Evolutionary conservation across 2,329 filamentous ascomycete genomes (phyloP).

Genomic region (Bertia moriformis): DNA sequence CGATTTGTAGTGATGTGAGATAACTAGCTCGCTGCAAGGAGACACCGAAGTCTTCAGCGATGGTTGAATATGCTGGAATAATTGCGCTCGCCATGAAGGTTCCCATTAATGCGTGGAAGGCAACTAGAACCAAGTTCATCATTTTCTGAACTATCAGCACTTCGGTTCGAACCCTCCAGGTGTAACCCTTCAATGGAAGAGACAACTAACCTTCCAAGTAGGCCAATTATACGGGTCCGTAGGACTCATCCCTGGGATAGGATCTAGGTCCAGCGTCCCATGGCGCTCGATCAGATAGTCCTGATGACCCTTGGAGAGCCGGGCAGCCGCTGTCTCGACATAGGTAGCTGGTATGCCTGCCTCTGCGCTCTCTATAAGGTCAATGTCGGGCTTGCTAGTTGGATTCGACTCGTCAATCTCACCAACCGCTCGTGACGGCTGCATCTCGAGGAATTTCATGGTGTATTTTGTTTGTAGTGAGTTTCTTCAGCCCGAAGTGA

Average conservation of each 20-base stretch:
- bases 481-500: too few species aligned
- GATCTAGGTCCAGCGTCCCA: slow-evolving; percentile 1
- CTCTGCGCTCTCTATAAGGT: background rate
- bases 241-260: background rate
- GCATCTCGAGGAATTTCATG: too few species aligned
- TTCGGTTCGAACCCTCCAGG: too few species aligned
- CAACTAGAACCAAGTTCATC: background rate
- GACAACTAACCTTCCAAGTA: background rate
- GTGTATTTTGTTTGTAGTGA: too few species aligned
- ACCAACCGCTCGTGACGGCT: background rate
- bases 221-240: slow-evolving; percentile 1
- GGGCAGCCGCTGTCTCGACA: background rate
- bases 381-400: background rate
- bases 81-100: background rate
- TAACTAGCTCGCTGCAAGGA: slow-evolving; percentile 33
- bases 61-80: slow-evolving; percentile 18
- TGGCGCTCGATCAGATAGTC: background rate
- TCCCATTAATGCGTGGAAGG: background rate
- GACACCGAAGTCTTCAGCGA: slow-evolving; percentile 31
- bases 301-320: background rate
- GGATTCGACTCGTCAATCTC: background rate
- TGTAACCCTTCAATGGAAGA: too few species aligned
- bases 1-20: slow-evolving; percentile 38
- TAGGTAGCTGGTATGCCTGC: background rate
- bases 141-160: too few species aligned